Conservation (phyloP, 2,329 filamentous ascomycete genomes). For the Fusarium sp. region DNA sequence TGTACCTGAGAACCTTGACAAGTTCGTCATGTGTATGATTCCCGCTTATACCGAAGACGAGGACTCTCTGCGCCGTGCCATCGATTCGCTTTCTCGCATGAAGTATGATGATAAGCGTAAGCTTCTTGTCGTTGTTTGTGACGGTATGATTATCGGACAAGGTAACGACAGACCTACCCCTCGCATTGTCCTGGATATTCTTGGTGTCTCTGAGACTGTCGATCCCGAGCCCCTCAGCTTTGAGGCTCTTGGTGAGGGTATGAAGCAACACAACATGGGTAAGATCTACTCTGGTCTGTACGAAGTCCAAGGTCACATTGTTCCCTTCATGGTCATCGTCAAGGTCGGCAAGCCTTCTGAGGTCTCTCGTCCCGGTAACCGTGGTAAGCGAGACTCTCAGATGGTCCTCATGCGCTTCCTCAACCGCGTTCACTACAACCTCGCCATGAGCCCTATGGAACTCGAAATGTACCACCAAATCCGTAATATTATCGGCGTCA, state of each 20-base stretch:
- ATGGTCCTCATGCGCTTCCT: conserved; percentile 99
- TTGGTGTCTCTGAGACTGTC: conserved; percentile 91
- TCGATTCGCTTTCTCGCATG: conserved; percentile 95
- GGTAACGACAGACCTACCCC: conserved; percentile 97
- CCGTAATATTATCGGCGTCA: conserved; percentile 97
- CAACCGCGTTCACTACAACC: conserved; percentile 98
- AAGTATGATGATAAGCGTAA: conserved; percentile 98
- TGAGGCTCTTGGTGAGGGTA: conserved; percentile 92
- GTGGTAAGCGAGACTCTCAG: conserved; percentile 99
- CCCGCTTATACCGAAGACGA: conserved; percentile 99
- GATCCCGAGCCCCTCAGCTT: conserved; percentile 97
- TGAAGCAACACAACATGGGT: conserved; percentile 99
- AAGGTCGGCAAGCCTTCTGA: conserved; percentile 99
- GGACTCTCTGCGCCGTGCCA: conserved; percentile 94
- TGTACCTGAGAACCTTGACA: conserved; percentile 94
- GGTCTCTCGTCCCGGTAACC: conserved; percentile 92
- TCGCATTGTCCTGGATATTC: conserved; percentile 94
- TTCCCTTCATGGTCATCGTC: conserved; percentile 95
- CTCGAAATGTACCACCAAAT: conserved; percentile 99
- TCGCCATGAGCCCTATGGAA: conserved; percentile 94
- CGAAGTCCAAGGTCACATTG: conserved; percentile 97
- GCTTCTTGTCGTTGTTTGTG: conserved; percentile 89
- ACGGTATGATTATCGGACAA: conserved; percentile 99
- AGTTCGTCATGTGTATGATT: conserved; percentile 98
- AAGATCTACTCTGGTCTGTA: conserved; percentile 98